Evolutionary conservation across 2,329 filamentous ascomycete genomes (phyloP), one percentile per base, ranked within the genome.

Genomic region (Fonsecaea multimorphosa): DNA sequence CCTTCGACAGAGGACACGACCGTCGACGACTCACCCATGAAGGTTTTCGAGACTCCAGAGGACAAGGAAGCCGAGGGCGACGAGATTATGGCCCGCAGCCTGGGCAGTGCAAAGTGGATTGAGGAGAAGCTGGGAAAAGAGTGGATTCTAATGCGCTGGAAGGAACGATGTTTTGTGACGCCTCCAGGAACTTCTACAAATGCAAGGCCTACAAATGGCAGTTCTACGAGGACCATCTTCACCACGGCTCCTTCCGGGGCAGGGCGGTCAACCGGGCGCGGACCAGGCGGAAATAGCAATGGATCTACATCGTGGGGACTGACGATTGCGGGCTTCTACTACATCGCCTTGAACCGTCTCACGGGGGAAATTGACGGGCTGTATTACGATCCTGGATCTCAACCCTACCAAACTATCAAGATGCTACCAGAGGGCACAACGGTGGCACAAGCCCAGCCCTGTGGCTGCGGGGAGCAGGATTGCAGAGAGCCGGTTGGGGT

Each of bases 61-160:
- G 65, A 58, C 58, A 62, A 36, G 4, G 67, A 71, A 55, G 53
- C 57, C 2, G 67, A 69, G 14, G 64, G 44, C 19, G 68, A 70
- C 27, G 38, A 63, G 36, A 59, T 70, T 60, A 70, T 71, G 67
- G 61, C 68, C 19, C 63, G 68, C 31, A 54, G 66, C 55, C 52
- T 72, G 16, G 67, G 67, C 12, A 71, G 68, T 54, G 61, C 61
- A 5, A 68, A 58, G 58, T 72, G 71, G 71, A 61, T 72, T 12
- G 63, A 66, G 36, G 66, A 72, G 51, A 69, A 71, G 24, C 34
- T 72, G 51, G 76, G 75, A 19, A 75, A 76, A 63, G 77, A 78
- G 29, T 83, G 81, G 81, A 80, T 83, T 55, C 69, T 83, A 69
- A 83, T 83, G 81, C 75, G 81, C 67, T 83, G 81, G 81, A 83